Base-by-base conservation (phyloP, 2,329 filamentous ascomycete species). In the Aspergillus floridensis region DNA sequence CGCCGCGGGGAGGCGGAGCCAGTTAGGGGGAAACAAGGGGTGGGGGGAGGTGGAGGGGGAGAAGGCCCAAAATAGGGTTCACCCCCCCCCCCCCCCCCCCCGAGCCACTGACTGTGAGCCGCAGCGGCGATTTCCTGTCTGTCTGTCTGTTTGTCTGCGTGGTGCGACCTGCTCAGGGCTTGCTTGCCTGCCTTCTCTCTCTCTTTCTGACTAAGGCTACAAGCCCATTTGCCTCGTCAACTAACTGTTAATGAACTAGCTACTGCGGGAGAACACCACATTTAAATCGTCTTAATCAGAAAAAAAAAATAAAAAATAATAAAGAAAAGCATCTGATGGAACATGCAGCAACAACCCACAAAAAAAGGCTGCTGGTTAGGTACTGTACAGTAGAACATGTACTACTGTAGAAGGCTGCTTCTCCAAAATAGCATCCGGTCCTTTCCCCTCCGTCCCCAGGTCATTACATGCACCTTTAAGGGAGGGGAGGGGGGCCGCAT, bases 381-480 rank as follows among this genome's bases (percentile, higher is more conserved):
- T 29, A 29, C 26, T 8, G 26, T 26, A 22, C 22, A 26, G 24
- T 29, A 29, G 26, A 29, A 29, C 7, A 35, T 35, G 2, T 44
- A 44, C 7, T 44, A 44, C 7, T 16, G 14, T 44, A 44, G 16
- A 44, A 44, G 38, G 38, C 16, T 44, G 16, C 16, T 44, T 16
- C 38, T 44, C 38, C 16, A 44, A 35, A 44, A 44, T 44, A 19
- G 38, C 38, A 44, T 19, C 38, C 38, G 38, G 38, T 44, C 16
- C 5, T 44, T 44, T 44, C 16, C 54, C 58, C 58, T 53, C 51
- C 51, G 11, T 35, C 32, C 32, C 53, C 26, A 55, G 58, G 49
- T 52, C 53, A 62, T 55, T 59, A 19, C 57, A 59, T 57, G 56
- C 54, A 57, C 48, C 59, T 55, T 55, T 48, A 55, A 55, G 53